Evolutionary conservation across 495 filamentous ascomycete genomes (phyloP), one percentile per base, ranked within the genome.

Genomic region (Wilcoxina mikolae): DNA sequence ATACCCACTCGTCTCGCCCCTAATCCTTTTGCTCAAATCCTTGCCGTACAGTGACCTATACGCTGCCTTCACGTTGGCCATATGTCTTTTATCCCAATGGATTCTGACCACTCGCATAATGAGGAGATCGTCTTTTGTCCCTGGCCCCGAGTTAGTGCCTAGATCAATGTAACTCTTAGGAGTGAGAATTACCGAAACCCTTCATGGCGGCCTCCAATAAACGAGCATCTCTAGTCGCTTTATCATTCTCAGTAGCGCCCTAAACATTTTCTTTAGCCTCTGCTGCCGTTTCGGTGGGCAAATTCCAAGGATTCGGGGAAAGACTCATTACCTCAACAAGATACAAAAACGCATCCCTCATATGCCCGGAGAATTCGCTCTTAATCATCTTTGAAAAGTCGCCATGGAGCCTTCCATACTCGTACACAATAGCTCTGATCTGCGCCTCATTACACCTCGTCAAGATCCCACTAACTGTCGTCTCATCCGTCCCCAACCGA

Each of bases 351-450:
- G 87, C 87, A 24, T 83, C 76, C 68, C 89, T 77, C 87, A 95
- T 95, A 61, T 96, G 90, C 0, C 89, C 90, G 0, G 81, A 82
- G 69, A 95, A 94, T 63, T 91, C 81, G 70, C 76, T 81, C 50
- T 76, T 73, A 39, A 95, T 76, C 49, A 85, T 79, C 25, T 78
- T 78, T 52, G 85, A 81, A 7, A 98, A 71, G 18, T 74, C 68
- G 1, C 78, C 73, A 64, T 84, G 91, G 39, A 76, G 78, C 27
- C 75, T 69, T 42, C 77, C 68, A 67, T 90, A 95, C 3, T 75
- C 73, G 33, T 81, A 74, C 23, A 76, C 77, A 54, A 95, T 84
- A 44, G 89, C 87, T 24, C 84, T 77, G 51, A 98, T 70, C 66
- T 95, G 85, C 25, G 75, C 79, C 62, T 94, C 78, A 57, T 80